These are phyloP conservation scores for Apiotrichum akiyoshidainum DNA, from an alignment of 1,284 basidiomycete species.

Conservation along the genomic window DNA sequence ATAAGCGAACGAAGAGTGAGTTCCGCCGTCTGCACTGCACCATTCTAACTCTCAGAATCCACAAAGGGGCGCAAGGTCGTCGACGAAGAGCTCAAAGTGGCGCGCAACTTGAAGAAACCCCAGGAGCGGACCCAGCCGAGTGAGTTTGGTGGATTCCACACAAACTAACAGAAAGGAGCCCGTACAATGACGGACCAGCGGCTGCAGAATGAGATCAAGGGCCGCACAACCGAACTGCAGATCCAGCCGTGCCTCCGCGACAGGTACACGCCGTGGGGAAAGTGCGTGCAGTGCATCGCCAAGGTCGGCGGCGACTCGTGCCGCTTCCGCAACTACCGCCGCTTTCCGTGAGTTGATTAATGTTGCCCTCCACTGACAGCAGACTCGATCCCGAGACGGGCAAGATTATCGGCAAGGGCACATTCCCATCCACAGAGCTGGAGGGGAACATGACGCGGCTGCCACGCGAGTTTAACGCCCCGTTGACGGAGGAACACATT, in stretches of 20 bases:
- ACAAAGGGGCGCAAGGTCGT: slow-evolving; percentile 12
- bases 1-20: not conserved
- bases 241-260: slow-evolving; percentile 33
- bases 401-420: slow-evolving; percentile 34
- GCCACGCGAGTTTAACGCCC: slow-evolving; percentile 42
- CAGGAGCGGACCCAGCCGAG: slow-evolving; percentile 32
- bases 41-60: not conserved
- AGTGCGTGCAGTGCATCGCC: slow-evolving; percentile 44
- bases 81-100: slow-evolving; percentile 19
- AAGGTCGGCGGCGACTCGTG: slow-evolving; percentile 46
- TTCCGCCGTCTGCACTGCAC: too few relatives aligned
- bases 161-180: slow-evolving; percentile 7
- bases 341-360: slow-evolving; percentile 38
- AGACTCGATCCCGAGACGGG: slow-evolving; percentile 39
- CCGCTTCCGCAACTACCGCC: slow-evolving; percentile 42
- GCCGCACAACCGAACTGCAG: slow-evolving; percentile 37
- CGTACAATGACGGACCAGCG: slow-evolving; percentile 24
- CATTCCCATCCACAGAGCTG: slow-evolving; percentile 37
- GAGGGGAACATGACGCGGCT: slow-evolving; percentile 33
- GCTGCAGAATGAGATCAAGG: slow-evolving; percentile 26
- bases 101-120: slow-evolving; percentile 16
- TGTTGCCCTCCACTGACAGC: not conserved
- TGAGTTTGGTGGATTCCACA: slow-evolving; percentile 7
- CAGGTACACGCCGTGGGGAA: slow-evolving; percentile 40
- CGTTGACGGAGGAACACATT: slow-evolving; percentile 32